These are phyloP conservation scores for Tricholoma furcatifolium DNA, from an alignment of 768 basidiomycete species.

Conservation along the genomic window DNA sequence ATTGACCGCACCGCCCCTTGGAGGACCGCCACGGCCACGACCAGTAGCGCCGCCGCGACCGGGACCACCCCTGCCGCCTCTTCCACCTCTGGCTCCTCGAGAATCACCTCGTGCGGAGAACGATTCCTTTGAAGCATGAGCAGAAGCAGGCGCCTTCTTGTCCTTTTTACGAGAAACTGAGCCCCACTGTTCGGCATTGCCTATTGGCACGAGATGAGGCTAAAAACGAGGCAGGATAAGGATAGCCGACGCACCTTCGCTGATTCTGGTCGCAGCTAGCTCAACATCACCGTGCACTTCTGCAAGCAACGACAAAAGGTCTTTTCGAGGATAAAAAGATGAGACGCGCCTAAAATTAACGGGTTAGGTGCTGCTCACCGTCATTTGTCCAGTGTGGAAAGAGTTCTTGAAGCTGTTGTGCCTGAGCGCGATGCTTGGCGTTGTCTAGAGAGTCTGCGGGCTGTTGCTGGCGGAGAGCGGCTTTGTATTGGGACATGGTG, in stretches of 20 bases:
- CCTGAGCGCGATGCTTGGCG: slow-evolving; percentile 51
- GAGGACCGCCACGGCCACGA: slow-evolving; percentile 49
- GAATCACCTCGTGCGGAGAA: slow-evolving; percentile 48
- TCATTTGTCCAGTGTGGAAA: slow-evolving; percentile 72
- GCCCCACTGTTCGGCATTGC: slow-evolving; percentile 77
- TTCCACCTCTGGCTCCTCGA: slow-evolving; percentile 61
- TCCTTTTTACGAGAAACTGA: slow-evolving; percentile 87
- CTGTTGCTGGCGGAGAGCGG: slow-evolving; percentile 39
- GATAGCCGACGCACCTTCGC: slow-evolving; percentile 53
- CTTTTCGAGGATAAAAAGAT: slow-evolving; percentile 32
- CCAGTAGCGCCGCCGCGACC: slow-evolving; percentile 52
- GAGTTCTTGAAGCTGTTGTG: slow-evolving; percentile 64
- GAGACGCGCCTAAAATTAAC: slow-evolving; percentile 21
- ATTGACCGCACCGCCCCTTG: slow-evolving; percentile 40
- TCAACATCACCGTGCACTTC: slow-evolving; percentile 72
- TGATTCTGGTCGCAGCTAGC: slow-evolving; percentile 70
- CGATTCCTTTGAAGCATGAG: slow-evolving; percentile 53
- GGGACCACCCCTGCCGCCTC: slow-evolving; percentile 58
- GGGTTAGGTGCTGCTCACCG: slow-evolving; percentile 39
- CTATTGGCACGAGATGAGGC: slow-evolving; percentile 36
- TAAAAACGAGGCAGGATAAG: slow-evolving; percentile 10
- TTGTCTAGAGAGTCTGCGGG: slow-evolving; percentile 31
- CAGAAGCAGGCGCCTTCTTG: slow-evolving; percentile 56
- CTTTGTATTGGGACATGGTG: slow-evolving; percentile 56
- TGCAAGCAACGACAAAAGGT: slow-evolving; percentile 65